These are phyloP conservation scores for Lunasporangiospora selenospora DNA, from an alignment of 192 early-diverging fungal genomes.

Conservation along the genomic window DNA sequence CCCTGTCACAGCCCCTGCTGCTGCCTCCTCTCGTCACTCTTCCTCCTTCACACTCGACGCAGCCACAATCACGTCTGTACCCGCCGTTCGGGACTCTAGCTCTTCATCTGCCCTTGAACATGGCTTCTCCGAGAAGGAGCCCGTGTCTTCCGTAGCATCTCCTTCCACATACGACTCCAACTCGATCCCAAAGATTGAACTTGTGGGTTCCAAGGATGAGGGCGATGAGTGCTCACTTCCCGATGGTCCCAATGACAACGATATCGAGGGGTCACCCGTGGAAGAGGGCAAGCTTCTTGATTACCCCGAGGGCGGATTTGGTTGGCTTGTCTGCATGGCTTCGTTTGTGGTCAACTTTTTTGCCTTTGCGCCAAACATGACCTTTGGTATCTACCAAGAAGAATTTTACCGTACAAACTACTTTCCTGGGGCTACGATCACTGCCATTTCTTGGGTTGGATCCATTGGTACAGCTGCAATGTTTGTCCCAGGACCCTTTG, in stretches of 20 bases:
- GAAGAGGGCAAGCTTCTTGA: too few species aligned
- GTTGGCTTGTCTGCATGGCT: conserved; percentile 53
- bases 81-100: too few species aligned
- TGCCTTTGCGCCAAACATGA: conserved; percentile 29
- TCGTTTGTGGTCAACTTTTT: conserved; percentile 52
- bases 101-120: too few species aligned
- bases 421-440: conserved; percentile 24
- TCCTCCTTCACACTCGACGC: neutral
- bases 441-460: conserved; percentile 43
- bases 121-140: too few species aligned
- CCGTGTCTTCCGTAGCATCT: too few species aligned
- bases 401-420: conserved; percentile 5
- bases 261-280: too few species aligned
- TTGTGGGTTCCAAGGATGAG: too few species aligned
- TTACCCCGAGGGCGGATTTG: conserved; percentile 54
- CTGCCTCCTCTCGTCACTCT: neutral
- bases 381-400: conserved; percentile 41
- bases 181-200: too few species aligned
- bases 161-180: too few species aligned
- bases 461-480: conserved; percentile 54
- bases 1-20: neutral
- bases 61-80: too few species aligned
- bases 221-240: too few species aligned
- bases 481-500: conserved; percentile 51
- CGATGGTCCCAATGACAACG: too few species aligned